Evolutionary conservation across 768 basidiomycete species (phyloP).

Genomic region (Cystofilobasidium capitatum): DNA sequence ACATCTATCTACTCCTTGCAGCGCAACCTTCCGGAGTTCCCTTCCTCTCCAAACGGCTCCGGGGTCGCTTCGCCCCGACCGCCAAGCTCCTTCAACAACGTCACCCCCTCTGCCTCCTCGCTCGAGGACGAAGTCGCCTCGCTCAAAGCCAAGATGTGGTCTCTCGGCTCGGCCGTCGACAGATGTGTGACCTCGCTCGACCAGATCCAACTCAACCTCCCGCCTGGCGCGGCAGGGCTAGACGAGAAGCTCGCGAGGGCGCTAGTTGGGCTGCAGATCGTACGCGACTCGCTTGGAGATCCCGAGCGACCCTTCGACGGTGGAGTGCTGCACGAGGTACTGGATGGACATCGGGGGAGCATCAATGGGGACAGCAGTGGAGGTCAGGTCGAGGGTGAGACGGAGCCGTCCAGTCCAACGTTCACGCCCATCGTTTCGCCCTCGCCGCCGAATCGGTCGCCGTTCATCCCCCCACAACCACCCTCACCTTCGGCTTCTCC

Average conservation of each 20-base stretch:
- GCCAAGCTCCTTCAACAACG: background rate
- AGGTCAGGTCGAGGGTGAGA: no score
- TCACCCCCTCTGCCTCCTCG: background rate
- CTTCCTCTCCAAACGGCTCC: conserved; percentile 38
- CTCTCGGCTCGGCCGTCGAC: background rate
- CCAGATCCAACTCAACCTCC: background rate
- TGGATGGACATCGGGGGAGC: background rate
- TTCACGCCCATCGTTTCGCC: conserved; percentile 2
- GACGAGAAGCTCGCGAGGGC: background rate
- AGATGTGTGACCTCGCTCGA: background rate
- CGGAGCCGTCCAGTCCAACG: background rate
- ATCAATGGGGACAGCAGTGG: background rate
- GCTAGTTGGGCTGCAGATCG: conserved; percentile 3
- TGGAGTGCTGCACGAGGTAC: background rate
- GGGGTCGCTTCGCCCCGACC: background rate
- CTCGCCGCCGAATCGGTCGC: background rate
- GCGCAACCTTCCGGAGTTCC: conserved; percentile 80
- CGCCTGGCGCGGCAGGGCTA: background rate
- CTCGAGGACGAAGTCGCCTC: conserved; percentile 12
- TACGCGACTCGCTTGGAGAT: conserved; percentile 12
- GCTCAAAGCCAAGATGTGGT: conserved; percentile 11
- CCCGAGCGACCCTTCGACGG: conserved; percentile 8
- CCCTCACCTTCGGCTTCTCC: background rate
- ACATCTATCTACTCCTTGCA: conserved; percentile 34
- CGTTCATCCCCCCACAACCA: background rate